Evolutionary conservation across 1,284 basidiomycete genomes (phyloP), one percentile per base, ranked within the genome.

Genomic region (Lignosus rhinocerotis): DNA sequence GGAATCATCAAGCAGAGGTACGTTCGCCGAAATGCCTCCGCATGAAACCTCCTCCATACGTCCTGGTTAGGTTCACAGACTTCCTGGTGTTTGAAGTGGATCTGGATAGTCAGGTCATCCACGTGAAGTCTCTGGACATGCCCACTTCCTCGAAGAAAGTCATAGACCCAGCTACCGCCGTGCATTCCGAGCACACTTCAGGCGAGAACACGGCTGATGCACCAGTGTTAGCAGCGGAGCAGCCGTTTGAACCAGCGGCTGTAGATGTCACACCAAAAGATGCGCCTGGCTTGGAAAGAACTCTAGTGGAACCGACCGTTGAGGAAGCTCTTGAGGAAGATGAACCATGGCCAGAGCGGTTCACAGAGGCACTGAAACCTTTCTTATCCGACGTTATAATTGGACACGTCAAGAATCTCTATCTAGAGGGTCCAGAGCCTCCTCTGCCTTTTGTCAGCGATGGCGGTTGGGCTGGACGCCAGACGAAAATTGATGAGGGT

Each of bases 1-100:
- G 95, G 93, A 8, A 95, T 97, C 68, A 96, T 98, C 73, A 98
- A 98, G 75, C 94, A 97, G 75, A 81, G 94, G 94, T 94, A 61
- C 60, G 80, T 65, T 32, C 17, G 39, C 6, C 5, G 54, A 51
- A 50, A 32, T 47, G 47, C 47, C 32, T 33, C 25, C 25, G 2
- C 43, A 34, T 38, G 19, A 3, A 32, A 3, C 8, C 11, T 12
- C n/a, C 12, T 19, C 17, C 12, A 39, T n/a, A n/a, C 50, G 42
- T 50, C 31, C 56, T 43, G 42, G 41, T 8, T 61, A 96, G 95
- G 67, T 97, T 97, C 72, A 95, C 94, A 39, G 95, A 98, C 75
- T 98, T 98, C 71, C 70, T 97, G 63, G 95, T 98, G 30, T 90
- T 84, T 69, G 95, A 98, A 75, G 88, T 98, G 44, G 86, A 92